Evolutionary conservation across 257 asterid genomes (phyloP).

Genomic region (Vinca minor): DNA sequence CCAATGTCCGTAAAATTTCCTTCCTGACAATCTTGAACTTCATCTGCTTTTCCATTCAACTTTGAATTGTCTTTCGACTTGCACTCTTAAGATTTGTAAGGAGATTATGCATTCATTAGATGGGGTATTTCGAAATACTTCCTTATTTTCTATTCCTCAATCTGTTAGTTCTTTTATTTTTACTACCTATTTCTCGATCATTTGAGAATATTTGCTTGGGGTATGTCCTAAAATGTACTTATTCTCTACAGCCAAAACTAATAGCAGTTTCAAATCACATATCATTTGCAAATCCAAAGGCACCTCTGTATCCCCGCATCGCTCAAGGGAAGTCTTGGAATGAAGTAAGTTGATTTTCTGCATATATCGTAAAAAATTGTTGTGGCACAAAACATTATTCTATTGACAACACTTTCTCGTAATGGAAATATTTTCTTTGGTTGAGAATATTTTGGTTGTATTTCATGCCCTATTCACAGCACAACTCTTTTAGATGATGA

Average conservation of each 20-base stretch:
- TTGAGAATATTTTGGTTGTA: not conserved
- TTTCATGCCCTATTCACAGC: not conserved
- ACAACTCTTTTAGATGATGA: not conserved
- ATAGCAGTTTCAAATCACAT: conserved; percentile 68
- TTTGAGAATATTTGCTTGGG: not conserved
- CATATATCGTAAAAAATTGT: not conserved
- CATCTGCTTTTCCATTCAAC: conserved; percentile 2
- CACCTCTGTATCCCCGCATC: conserved; percentile 90
- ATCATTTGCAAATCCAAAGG: conserved; percentile 75
- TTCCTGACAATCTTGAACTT: not conserved
- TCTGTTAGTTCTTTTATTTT: not conserved
- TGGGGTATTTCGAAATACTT: not conserved
- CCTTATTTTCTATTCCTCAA: not conserved
- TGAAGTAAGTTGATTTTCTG: conserved; percentile 50
- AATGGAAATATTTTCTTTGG: not conserved
- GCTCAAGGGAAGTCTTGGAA: conserved; percentile 92
- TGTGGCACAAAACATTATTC: not conserved
- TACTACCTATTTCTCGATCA: not conserved
- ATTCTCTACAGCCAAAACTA: conserved; percentile 66
- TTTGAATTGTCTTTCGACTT: not conserved
- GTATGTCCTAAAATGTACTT: conserved; percentile 1
- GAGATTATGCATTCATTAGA: not conserved
- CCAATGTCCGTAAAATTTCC: conserved; percentile 29
- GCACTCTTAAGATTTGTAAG: not conserved
- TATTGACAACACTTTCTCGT: not conserved